Percentiles rank a stretch among this genome's conserved stretches.
Conservation (phyloP, 2,329 filamentous ascomycete genomes). For the Polytolypa hystricis region DNA sequence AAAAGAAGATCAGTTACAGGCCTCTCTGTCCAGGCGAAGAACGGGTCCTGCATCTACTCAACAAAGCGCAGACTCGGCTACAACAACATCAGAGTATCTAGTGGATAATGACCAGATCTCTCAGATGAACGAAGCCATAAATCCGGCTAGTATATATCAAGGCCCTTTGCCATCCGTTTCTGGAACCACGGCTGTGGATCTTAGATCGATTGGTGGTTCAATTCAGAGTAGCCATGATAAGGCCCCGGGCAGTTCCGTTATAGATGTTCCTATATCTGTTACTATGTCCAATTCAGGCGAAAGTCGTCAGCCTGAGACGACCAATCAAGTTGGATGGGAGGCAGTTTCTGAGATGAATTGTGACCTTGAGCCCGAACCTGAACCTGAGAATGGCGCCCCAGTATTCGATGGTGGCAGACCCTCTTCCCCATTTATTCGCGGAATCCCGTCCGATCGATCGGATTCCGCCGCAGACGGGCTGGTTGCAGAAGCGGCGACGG, state of each 20-base stretch:
- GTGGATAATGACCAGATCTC: too few species aligned
- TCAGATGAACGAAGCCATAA: background rate
- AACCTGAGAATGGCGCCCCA: background rate
- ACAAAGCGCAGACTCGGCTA: too few species aligned
- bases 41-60: too few species aligned
- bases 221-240: too few species aligned
- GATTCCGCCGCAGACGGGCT: constrained; percentile 11
- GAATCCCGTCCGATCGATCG: background rate
- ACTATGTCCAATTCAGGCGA: background rate
- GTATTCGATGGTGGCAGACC: background rate
- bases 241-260: too few species aligned
- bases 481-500: constrained; percentile 21
- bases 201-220: too few species aligned
- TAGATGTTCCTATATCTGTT: background rate
- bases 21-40: too few species aligned
- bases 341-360: background rate
- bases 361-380: background rate
- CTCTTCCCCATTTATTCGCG: constrained; percentile 1
- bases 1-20: too few species aligned
- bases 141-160: background rate
- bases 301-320: background rate
- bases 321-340: background rate
- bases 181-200: too few species aligned
- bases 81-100: too few species aligned
- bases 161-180: too few species aligned